Percentiles rank a stretch among this genome's conserved stretches.
Conservation (phyloP, 352 stramenopile genomes). For the Pseudoperonospora humuli region DNA sequence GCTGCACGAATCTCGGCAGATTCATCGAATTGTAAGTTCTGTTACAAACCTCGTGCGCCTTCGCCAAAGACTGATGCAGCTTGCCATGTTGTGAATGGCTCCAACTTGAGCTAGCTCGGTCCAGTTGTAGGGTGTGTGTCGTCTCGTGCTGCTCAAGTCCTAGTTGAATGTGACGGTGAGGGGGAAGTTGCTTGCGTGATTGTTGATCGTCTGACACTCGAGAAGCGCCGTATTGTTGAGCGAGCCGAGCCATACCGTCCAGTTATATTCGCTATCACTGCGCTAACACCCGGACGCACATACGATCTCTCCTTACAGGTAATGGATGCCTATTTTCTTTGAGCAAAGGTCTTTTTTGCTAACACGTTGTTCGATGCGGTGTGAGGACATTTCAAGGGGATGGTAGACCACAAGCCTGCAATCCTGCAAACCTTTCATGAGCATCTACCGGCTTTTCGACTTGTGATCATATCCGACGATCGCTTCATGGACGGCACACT, state of each 20-base stretch:
- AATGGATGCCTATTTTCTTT: background rate
- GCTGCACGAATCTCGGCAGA: slow-evolving; percentile 3
- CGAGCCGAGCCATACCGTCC: slow-evolving; percentile 13
- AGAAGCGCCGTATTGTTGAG: slow-evolving; percentile 4
- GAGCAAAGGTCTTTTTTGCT: background rate
- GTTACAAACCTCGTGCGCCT: background rate
- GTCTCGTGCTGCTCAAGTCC: slow-evolving; percentile 18
- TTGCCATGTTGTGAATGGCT: background rate
- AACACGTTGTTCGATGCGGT: background rate
- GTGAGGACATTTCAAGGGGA: slow-evolving; percentile 17
- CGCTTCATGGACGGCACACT: slow-evolving; percentile 15
- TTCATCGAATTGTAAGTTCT: slow-evolving; percentile 12
- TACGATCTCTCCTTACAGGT: slow-evolving; percentile 41
- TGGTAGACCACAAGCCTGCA: slow-evolving; percentile 5
- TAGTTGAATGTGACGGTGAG: slow-evolving; percentile 39
- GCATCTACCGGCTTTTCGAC: slow-evolving; percentile 23
- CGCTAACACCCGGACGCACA: slow-evolving; percentile 21
- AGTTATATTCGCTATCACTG: slow-evolving; percentile 23
- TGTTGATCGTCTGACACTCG: slow-evolving; percentile 27
- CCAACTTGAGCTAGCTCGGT: slow-evolving; percentile 23
- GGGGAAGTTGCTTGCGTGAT: slow-evolving; percentile 27
- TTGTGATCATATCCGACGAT: slow-evolving; percentile 22
- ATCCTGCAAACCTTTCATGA: slow-evolving; percentile 25
- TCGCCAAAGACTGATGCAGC: background rate
- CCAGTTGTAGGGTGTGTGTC: slow-evolving; percentile 39